Evolutionary conservation across 2,329 filamentous ascomycete genomes (phyloP).

Genomic region (Ceratocystis albifundus): DNA sequence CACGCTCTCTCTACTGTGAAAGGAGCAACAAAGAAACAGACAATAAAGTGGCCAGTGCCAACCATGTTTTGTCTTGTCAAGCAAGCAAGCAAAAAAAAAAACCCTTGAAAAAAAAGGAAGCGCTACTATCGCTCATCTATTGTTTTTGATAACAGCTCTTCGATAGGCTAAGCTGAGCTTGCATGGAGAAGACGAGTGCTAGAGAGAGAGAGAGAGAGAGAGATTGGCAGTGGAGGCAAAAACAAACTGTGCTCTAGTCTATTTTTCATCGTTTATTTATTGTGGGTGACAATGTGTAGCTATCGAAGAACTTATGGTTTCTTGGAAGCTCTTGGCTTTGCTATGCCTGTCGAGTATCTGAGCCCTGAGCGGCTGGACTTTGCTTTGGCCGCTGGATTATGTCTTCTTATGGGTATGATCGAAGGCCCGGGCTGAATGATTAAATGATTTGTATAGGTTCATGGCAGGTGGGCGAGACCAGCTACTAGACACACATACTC

Average conservation of each 20-base stretch:
- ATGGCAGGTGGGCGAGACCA: no score
- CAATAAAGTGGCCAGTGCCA: slow-evolving; percentile 7
- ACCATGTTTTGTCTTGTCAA: not conserved
- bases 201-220: not conserved
- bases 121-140: no score
- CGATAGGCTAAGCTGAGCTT: no score
- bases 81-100: not conserved
- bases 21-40: slow-evolving; percentile 5
- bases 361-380: not conserved
- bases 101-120: not conserved
- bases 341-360: not conserved
- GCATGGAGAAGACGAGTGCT: no score
- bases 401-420: no score
- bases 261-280: not conserved
- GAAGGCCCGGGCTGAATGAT: no score
- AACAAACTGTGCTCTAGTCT: no score
- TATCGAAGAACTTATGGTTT: not conserved
- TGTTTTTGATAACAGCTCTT: no score
- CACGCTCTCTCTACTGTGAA: not conserved
- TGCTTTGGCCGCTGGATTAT: not conserved
- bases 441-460: no score
- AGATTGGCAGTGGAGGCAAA: not conserved
- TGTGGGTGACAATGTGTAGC: not conserved
- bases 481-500: no score
- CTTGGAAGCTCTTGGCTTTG: not conserved